These are phyloP conservation scores for Massariosphaeria phaeospora DNA, from an alignment of 495 filamentous ascomycete genomes.

Conservation along the genomic window DNA sequence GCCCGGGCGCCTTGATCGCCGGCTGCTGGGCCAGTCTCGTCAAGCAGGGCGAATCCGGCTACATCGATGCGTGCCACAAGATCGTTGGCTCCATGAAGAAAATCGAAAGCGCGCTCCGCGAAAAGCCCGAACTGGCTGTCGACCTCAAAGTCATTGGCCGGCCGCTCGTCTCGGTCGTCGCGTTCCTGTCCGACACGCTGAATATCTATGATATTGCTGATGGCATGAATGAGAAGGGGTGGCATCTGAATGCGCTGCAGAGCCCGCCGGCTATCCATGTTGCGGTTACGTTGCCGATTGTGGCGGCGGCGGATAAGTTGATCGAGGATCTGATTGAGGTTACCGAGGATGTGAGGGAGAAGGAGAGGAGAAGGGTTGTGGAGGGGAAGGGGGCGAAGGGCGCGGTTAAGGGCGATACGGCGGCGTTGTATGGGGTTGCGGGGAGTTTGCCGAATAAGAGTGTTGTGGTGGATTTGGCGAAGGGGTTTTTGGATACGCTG, in stretches of 20 bases:
- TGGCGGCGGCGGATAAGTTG: slow-evolving; percentile 69
- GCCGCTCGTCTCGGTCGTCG: slow-evolving; percentile 83
- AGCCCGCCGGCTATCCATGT: slow-evolving; percentile 91
- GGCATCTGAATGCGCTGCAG: slow-evolving; percentile 95
- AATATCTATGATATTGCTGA: slow-evolving; percentile 44
- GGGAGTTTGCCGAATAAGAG: slow-evolving; percentile 93
- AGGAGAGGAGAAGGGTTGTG: slow-evolving; percentile 57
- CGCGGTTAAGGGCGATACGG: slow-evolving; percentile 62
- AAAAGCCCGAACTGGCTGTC: slow-evolving; percentile 56
- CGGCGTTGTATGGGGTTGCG: slow-evolving; percentile 90
- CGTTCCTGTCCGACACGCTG: slow-evolving; percentile 72
- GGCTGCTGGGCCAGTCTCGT: slow-evolving; percentile 90
- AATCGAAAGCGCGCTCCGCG: slow-evolving; percentile 69
- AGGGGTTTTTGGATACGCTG: slow-evolving; percentile 87
- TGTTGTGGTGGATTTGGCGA: slow-evolving; percentile 83
- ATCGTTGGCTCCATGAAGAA: slow-evolving; percentile 86
- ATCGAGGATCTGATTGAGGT: slow-evolving; percentile 71
- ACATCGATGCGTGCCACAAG: slow-evolving; percentile 73
- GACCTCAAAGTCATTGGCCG: slow-evolving; percentile 79
- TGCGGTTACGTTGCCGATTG: slow-evolving; percentile 88
- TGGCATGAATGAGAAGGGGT: slow-evolving; percentile 71
- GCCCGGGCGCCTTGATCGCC: slow-evolving; percentile 89
- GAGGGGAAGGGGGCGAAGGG: slow-evolving; percentile 71
- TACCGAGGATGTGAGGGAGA: slow-evolving; percentile 68
- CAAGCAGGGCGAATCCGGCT: slow-evolving; percentile 81